Evolutionary conservation across 2,329 filamentous ascomycete species (phyloP).

Genomic region (Aspergillus alliaceus): DNA sequence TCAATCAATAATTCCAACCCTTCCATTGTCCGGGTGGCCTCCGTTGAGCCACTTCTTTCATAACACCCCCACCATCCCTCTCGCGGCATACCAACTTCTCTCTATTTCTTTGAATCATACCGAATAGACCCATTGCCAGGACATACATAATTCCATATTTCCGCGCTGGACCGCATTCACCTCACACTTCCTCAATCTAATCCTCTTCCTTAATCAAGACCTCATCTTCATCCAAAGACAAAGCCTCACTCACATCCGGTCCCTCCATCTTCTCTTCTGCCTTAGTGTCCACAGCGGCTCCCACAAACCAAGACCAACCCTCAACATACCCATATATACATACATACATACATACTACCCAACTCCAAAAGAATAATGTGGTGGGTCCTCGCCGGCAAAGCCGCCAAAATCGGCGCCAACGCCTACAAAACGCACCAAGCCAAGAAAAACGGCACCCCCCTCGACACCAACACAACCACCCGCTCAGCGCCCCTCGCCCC

Average conservation of each 20-base stretch:
- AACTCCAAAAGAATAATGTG: conserved; percentile 22
- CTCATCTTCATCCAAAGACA: no score
- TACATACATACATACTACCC: background rate
- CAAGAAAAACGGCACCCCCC: conserved; percentile 13
- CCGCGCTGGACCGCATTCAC: background rate
- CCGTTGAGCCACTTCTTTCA: background rate
- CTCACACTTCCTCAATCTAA: no score
- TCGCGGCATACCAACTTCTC: background rate
- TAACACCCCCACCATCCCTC: background rate
- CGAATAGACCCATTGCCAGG: background rate
- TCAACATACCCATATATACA: no score
- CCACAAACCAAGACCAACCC: no score
- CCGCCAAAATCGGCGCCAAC: conserved; percentile 27
- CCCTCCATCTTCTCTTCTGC: no score
- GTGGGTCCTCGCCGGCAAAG: conserved; percentile 27
- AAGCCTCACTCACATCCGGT: no score
- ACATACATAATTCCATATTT: background rate
- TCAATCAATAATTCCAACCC: no score
- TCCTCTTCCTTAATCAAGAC: no score
- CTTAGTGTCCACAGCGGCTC: no score
- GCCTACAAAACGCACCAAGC: conserved; percentile 25
- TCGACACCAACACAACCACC: conserved; percentile 16
- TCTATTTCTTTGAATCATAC: background rate
- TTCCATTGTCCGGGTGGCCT: background rate
- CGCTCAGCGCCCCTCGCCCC: conserved; percentile 12